phyloP scores from a whole-genome alignment of 2,329 filamentous ascomycete species.

The Sporothrix schenckii region DNA sequence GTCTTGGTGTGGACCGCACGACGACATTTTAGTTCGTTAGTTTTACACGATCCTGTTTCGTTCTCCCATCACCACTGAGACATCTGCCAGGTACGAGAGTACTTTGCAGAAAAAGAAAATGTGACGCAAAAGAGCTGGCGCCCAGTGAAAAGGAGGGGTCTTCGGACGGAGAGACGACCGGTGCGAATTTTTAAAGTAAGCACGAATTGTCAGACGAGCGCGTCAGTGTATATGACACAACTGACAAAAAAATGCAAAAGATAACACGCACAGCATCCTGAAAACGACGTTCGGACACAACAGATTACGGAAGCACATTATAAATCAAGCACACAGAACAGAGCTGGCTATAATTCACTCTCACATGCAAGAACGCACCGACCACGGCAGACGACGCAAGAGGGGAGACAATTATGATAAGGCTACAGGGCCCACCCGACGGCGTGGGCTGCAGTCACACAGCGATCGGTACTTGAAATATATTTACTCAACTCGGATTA shows the following conservation, averaged over 20 bases:
- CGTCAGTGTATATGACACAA: background rate
- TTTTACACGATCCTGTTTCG: background rate
- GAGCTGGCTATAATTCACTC: background rate
- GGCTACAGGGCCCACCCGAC: constrained; percentile 5
- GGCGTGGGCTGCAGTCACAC: constrained; percentile 8
- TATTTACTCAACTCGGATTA: background rate
- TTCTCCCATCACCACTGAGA: constrained; percentile 18
- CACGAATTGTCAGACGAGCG: background rate
- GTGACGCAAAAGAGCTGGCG: background rate
- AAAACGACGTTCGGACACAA: background rate
- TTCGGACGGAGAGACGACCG: background rate
- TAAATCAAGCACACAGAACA: background rate
- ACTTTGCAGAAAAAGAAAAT: constrained; percentile 23
- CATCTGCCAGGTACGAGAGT: constrained; percentile 22
- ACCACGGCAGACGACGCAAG: background rate
- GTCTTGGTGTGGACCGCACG: constrained; percentile 7
- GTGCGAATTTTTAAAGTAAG: background rate
- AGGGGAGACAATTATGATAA: constrained; percentile 25
- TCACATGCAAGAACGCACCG: constrained; percentile 5
- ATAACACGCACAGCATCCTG: constrained; percentile 5
- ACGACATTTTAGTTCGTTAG: background rate
- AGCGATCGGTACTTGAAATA: constrained; percentile 11
- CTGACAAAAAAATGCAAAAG: background rate
- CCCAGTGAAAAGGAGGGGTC: background rate
- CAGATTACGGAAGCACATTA: background rate